Percentiles rank a stretch among this genome's conserved stretches.
These are phyloP conservation scores for Pythium diclinum DNA, from an alignment of 352 stramenopile genomes.

Conservation along the genomic window DNA sequence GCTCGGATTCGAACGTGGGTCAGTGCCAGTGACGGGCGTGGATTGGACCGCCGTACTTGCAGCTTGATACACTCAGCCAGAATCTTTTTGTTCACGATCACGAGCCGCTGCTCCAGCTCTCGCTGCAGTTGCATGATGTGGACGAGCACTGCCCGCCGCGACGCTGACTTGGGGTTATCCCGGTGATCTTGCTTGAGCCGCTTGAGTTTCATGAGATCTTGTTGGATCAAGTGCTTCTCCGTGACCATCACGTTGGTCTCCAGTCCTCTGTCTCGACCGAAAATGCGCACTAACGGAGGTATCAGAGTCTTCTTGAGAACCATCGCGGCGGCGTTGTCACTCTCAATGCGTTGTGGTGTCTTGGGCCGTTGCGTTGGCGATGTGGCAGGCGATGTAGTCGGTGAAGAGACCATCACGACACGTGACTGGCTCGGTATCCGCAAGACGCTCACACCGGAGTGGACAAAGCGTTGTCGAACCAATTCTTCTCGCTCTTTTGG, in stretches of 20 bases:
- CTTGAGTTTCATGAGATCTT: conserved; percentile 37
- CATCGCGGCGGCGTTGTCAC: conserved; percentile 5
- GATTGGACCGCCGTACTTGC: conserved; percentile 22
- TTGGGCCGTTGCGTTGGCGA: conserved; percentile 1
- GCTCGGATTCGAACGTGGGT: conserved; percentile 34
- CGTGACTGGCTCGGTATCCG: conserved; percentile 37
- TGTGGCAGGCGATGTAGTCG: neutral
- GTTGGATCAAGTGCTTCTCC: conserved; percentile 57
- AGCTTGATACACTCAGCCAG: conserved; percentile 48
- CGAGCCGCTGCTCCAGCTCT: conserved; percentile 50
- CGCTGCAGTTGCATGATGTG: conserved; percentile 42
- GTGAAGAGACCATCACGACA: conserved; percentile 12
- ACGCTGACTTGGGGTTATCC: neutral
- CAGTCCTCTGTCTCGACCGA: conserved; percentile 36
- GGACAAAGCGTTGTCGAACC: conserved; percentile 42
- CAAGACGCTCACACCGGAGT: conserved; percentile 59
- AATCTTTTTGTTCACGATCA: conserved; percentile 66
- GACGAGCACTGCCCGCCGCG: conserved; percentile 40
- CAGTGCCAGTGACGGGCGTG: conserved; percentile 32
- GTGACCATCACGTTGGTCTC: conserved; percentile 55
- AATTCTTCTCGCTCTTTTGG: conserved; percentile 33
- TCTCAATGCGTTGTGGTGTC: conserved; percentile 11
- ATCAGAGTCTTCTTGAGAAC: conserved; percentile 19
- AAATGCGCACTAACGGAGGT: conserved; percentile 52
- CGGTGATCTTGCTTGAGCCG: conserved; percentile 13